Evolutionary conservation across 2,329 filamentous ascomycete genomes (phyloP).

Genomic region (Fusarium tuaranense): DNA sequence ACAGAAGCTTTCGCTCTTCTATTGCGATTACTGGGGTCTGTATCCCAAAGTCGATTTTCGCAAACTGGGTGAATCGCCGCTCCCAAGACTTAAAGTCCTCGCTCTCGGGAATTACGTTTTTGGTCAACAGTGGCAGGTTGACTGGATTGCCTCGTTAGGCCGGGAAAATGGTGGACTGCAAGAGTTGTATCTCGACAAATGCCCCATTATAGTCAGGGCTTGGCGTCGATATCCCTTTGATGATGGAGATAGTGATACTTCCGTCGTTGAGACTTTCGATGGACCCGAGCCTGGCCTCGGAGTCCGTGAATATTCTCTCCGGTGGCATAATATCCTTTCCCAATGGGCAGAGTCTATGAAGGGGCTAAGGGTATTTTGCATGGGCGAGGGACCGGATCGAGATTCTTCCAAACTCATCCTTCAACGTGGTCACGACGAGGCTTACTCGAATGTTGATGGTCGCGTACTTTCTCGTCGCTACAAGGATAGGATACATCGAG

Average conservation of each 20-base stretch:
- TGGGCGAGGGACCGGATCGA: neutral
- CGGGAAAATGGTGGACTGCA: conserved; percentile 42
- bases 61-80: conserved; percentile 26
- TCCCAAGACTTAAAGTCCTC: conserved; percentile 55
- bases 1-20: conserved; percentile 53
- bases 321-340: conserved; percentile 15
- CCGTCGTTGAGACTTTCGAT: neutral
- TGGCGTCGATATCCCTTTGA: neutral
- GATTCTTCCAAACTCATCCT: neutral
- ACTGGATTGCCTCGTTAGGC: conserved; percentile 57
- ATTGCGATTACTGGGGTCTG: conserved; percentile 53
- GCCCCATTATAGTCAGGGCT: conserved; percentile 47
- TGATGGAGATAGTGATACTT: neutral
- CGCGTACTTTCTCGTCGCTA: neutral
- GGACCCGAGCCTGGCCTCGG: neutral
- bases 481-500: neutral
- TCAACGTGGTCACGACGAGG: neutral
- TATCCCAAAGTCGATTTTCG: conserved; percentile 53
- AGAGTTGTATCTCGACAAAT: conserved; percentile 57
- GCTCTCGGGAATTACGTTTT: conserved; percentile 56
- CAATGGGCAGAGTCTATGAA: conserved; percentile 8
- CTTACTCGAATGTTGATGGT: neutral
- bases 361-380: conserved; percentile 8
- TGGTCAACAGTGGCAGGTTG: conserved; percentile 57
- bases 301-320: neutral